Conservation (phyloP, 306 rosid genomes). For the Aeschynomene evenia region DNA sequence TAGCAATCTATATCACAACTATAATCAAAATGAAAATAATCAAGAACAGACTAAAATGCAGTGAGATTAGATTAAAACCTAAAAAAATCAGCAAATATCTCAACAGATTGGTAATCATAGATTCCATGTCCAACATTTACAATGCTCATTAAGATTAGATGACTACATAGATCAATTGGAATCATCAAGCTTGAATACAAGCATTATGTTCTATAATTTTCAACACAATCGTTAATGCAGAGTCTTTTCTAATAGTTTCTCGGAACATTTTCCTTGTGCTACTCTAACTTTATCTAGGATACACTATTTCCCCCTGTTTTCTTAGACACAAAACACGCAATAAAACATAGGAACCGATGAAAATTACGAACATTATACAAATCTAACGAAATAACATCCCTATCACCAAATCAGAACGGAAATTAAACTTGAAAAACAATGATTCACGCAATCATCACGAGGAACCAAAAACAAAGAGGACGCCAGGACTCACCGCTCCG, state of each 20-base stretch:
- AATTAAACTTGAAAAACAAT: neutral
- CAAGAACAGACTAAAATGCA: neutral
- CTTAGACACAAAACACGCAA: constrained; percentile 1
- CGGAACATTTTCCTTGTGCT: neutral
- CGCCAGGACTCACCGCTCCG: constrained; percentile 61
- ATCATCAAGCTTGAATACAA: neutral
- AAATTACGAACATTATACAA: neutral
- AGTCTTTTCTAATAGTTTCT: neutral
- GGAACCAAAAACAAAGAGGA: no score
- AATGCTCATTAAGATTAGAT: neutral
- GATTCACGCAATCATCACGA: no score
- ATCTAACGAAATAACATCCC: neutral
- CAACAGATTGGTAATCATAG: neutral
- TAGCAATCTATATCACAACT: neutral
- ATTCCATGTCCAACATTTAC: neutral
- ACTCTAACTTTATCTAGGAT: neutral
- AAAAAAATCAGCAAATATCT: neutral
- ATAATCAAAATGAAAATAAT: neutral
- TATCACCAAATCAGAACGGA: neutral
- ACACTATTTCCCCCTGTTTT: neutral
- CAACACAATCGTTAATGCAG: neutral
- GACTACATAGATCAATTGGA: neutral
- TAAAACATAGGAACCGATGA: neutral
- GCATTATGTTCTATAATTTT: neutral
- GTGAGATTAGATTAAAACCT: neutral